These are phyloP conservation scores for Apiotrichum sp. DNA, from an alignment of 1,284 basidiomycete genomes.

Conservation along the genomic window DNA sequence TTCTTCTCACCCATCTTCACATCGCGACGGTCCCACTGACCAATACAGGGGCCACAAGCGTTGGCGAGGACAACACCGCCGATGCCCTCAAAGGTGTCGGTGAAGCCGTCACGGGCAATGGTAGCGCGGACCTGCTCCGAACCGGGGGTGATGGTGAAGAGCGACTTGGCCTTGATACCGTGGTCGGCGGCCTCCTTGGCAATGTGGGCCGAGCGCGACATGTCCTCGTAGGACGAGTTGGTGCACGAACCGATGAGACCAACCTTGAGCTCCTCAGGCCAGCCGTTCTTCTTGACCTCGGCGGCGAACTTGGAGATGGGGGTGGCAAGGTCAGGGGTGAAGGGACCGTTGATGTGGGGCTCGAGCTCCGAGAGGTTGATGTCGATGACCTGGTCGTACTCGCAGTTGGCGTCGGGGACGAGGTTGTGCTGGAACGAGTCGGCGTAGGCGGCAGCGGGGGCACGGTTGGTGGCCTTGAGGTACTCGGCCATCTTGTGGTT, in stretches of 20 bases:
- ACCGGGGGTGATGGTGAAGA: conserved; percentile 95
- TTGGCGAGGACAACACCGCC: conserved; percentile 84
- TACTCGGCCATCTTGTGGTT: conserved; percentile 83
- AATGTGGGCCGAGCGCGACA: conserved; percentile 86
- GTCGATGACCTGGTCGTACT: conserved; percentile 93
- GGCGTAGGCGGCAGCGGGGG: conserved; percentile 64
- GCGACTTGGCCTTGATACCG: conserved; percentile 76
- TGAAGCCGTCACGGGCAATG: conserved; percentile 79
- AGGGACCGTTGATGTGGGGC: conserved; percentile 94
- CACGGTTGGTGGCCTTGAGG: conserved; percentile 81
- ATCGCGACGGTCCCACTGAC: conserved; percentile 96
- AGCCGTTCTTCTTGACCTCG: conserved; percentile 75
- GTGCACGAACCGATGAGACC: conserved; percentile 96
- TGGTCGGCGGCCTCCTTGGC: conserved; percentile 82
- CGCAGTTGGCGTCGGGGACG: conserved; percentile 75
- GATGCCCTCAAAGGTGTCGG: conserved; percentile 14
- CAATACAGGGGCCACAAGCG: conserved; percentile 98
- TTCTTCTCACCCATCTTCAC: conserved; percentile 95
- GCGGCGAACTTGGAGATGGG: conserved; percentile 85
- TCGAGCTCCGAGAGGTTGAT: conserved; percentile 89
- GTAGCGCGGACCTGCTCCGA: conserved; percentile 97
- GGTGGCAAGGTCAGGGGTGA: conserved; percentile 94
- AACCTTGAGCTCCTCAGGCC: conserved; percentile 87
- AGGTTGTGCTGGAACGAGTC: conserved; percentile 89
- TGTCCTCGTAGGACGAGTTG: conserved; percentile 93